phyloP scores from a whole-genome alignment of 805 yeast species.

The Candida ulmi region DNA sequence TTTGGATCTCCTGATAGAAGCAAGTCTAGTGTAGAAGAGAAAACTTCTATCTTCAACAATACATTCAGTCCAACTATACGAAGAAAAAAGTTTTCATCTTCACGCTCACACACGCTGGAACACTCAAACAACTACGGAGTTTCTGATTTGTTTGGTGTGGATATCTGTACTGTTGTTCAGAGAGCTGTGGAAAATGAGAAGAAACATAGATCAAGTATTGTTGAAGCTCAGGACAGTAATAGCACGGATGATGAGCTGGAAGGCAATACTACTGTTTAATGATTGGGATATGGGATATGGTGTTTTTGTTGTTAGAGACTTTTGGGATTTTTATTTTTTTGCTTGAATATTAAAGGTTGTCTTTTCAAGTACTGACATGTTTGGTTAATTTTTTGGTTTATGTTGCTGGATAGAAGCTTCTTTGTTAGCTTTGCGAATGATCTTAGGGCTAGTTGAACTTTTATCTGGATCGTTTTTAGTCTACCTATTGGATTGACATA shows the following conservation, averaged over 20 bases:
- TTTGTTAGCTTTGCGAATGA: too few relatives aligned
- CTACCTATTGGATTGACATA: too few relatives aligned
- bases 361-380: too few relatives aligned
- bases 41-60: background rate
- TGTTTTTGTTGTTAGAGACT: too few relatives aligned
- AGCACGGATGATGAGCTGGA: slow-evolving; percentile 6
- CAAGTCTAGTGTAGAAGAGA: slow-evolving; percentile 4
- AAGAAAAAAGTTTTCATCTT: background rate
- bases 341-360: too few relatives aligned
- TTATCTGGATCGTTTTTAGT: too few relatives aligned
- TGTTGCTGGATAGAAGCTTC: too few relatives aligned
- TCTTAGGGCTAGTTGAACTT: too few relatives aligned
- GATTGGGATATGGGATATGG: background rate
- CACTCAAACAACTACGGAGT: slow-evolving; percentile 11
- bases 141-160: slow-evolving; percentile 51
- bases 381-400: too few relatives aligned
- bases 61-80: background rate
- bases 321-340: too few relatives aligned
- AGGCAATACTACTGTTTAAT: slow-evolving; percentile 3
- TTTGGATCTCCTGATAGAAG: slow-evolving; percentile 32
- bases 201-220: background rate
- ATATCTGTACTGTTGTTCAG: slow-evolving; percentile 42
- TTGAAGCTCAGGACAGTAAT: background rate
- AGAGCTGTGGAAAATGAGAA: slow-evolving; percentile 34
- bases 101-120: slow-evolving; percentile 8